Percentiles rank a stretch among this genome's conserved stretches.
Evolutionary conservation across 257 asterid species (phyloP).

Genomic region (Phtheirospermum japonicum): DNA sequence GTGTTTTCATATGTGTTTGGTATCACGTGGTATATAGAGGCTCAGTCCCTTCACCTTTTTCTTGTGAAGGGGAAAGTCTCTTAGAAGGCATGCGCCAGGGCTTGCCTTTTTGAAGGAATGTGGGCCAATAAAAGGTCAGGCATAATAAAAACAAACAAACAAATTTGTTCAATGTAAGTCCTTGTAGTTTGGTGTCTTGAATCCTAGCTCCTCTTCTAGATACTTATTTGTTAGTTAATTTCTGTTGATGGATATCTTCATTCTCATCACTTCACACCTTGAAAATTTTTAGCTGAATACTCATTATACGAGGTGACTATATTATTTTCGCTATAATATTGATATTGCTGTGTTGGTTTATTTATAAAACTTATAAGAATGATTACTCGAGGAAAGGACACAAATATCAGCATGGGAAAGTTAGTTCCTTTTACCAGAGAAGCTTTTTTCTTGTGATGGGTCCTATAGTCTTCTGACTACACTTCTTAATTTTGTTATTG

Average conservation of each 20-base stretch:
- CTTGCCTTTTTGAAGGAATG: not conserved
- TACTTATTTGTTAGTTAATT: not conserved
- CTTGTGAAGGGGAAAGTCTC: not conserved
- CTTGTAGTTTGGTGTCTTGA: not conserved
- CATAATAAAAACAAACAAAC: not conserved
- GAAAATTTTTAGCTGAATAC: not conserved
- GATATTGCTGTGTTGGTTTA: not conserved
- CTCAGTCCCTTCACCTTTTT: not conserved
- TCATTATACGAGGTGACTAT: not conserved
- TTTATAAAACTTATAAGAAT: not conserved
- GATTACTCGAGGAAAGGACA: constrained; percentile 8
- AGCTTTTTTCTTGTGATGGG: constrained; percentile 6
- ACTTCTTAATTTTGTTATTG: not conserved
- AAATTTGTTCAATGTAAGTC: not conserved
- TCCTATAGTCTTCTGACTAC: constrained; percentile 6
- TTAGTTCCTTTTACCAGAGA: not conserved
- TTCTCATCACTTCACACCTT: not conserved
- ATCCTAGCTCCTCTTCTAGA: constrained; percentile 3
- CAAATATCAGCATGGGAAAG: not conserved
- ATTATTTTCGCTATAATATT: not conserved
- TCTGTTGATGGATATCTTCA: not conserved
- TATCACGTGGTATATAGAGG: not conserved
- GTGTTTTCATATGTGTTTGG: not conserved
- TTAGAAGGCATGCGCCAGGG: not conserved
- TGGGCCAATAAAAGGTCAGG: not conserved